phyloP scores from a whole-genome alignment of 768 basidiomycete species.

The Lactarius indigo region DNA sequence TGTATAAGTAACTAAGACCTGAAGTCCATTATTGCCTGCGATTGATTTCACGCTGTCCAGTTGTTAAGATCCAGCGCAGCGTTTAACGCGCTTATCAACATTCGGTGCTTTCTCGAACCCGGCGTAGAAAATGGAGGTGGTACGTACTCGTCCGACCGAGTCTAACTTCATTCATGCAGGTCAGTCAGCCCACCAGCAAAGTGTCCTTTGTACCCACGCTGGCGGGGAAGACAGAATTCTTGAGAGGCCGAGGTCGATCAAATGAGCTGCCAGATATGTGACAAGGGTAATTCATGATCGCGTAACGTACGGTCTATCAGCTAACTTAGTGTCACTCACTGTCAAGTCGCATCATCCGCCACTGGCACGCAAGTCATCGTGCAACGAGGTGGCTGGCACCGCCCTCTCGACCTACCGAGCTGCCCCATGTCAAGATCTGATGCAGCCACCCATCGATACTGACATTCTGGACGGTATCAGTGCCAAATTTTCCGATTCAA shows the following conservation, averaged over 20 bases:
- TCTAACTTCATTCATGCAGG: not conserved
- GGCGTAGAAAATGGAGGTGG: not conserved
- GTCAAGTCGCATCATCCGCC: not conserved
- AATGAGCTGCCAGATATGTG: not conserved
- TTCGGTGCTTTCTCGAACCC: not conserved
- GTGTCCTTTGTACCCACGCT: not conserved
- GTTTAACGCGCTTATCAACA: not conserved
- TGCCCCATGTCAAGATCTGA: not conserved
- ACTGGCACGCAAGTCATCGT: not conserved
- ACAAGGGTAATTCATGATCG: not conserved
- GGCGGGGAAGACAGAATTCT: not conserved
- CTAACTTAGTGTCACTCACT: not conserved
- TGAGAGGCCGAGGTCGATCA: not conserved
- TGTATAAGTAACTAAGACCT: constrained; percentile 20
- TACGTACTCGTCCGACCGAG: not conserved
- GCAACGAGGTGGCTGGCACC: not conserved
- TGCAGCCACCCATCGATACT: not conserved
- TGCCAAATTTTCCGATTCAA: not conserved
- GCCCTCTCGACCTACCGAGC: not conserved
- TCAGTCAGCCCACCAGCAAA: not conserved
- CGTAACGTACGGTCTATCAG: not conserved
- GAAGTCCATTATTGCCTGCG: not conserved
- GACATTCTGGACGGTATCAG: not conserved
- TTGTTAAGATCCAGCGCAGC: not conserved
- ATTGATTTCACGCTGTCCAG: constrained; percentile 2